Base-by-base conservation (phyloP, 2,329 filamentous ascomycete genomes). In the Diaporthe destruens region DNA sequence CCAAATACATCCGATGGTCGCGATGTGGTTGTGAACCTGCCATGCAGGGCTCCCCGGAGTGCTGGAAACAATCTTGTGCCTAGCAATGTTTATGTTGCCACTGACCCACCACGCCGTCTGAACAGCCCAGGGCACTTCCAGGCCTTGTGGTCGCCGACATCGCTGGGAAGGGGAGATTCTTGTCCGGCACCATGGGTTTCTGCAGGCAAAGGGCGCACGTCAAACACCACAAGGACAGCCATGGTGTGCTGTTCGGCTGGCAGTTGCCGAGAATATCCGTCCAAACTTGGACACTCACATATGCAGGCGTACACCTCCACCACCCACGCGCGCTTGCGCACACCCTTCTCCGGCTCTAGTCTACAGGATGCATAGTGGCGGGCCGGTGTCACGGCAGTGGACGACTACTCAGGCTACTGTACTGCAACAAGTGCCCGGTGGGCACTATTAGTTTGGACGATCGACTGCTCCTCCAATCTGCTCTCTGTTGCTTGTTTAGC, bases 381-480 rank as follows among this genome's bases (percentile, higher is more conserved):
- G 66, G 32, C 51, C 57, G 9, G 34, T 61, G 59, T 66, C 29
- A 57, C 70, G 34, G 53, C 54, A 55, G 18, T 5, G 23, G 56
- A 59, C 68, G 34, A 63, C 53, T 71, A n/a, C n/a, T n/a, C n/a
- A n/a, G n/a, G n/a, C n/a, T n/a, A 29, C 29, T 29, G 29, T 5
- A 68, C 56, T 42, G 18, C 63, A 34, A 32, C 69, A 39, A 53
- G n/a, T 53, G 32, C 29, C 61, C 47, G 39, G 29, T 71, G 47
- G 69, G 54, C 47, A 56, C 47, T 20, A 6, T 47, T 61, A 53
- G 72, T 39, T 53, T 69, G 36, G 69, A 44, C 61, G 55, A 57
- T 63, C 61, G 47, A 42, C 39, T 34, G 16, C 18, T 55, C 4
- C 25, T 36, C 72, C 72, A 73, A 73, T 47, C 32, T 56, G 25